phyloP scores from a whole-genome alignment of 1,284 basidiomycete genomes.

The Phenoliferia sp. region DNA sequence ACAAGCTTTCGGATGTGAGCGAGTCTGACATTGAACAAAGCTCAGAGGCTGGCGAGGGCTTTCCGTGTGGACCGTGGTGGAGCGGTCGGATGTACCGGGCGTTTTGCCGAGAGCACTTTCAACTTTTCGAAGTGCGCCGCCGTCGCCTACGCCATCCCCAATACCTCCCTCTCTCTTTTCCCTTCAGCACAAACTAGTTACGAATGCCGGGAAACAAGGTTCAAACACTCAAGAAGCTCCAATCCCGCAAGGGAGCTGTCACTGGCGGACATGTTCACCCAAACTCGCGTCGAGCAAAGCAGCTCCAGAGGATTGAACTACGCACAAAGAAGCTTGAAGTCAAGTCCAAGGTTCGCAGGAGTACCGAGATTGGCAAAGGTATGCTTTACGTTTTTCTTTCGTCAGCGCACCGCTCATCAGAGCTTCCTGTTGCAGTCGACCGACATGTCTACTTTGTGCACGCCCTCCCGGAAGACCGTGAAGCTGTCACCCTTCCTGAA shows the following conservation, averaged over 20 bases:
- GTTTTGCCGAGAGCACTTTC: no score
- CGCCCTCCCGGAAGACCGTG: constrained; percentile 17
- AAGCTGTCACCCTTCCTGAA: constrained; percentile 23
- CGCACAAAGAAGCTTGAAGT: constrained; percentile 25
- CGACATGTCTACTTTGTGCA: constrained; percentile 30
- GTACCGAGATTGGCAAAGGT: constrained; percentile 15
- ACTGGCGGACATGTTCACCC: constrained; percentile 24
- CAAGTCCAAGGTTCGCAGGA: constrained; percentile 19
- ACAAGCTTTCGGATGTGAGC: neutral
- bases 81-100: no score
- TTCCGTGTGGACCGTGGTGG: no score
- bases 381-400: neutral
- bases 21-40: no score
- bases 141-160: no score
- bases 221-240: constrained; percentile 29
- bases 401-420: neutral
- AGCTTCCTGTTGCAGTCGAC: constrained; percentile 17
- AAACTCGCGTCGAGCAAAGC: constrained; percentile 33
- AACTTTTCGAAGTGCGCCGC: no score
- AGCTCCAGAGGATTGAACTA: constrained; percentile 31
- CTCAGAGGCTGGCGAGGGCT: no score
- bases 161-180: no score
- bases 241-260: constrained; percentile 22
- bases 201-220: constrained; percentile 28
- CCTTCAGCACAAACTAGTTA: neutral